phyloP scores from a whole-genome alignment of 345 rosid genomes.

The Murraya koenigii region DNA sequence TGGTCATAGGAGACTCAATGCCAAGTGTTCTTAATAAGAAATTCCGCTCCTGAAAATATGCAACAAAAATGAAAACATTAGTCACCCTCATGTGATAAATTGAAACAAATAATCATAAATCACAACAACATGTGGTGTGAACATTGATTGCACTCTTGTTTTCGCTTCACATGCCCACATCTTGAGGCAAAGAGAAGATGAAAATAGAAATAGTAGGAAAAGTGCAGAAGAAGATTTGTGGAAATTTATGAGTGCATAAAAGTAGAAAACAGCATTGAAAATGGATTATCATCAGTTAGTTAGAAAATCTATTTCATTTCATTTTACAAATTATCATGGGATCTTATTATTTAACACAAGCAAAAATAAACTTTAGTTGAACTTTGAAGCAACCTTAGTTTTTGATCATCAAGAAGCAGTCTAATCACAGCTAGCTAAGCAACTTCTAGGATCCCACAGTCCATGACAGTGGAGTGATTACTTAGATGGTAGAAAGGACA shows the following conservation, averaged over 20 bases:
- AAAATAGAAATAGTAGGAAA: not conserved
- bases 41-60: slow-evolving; percentile 74
- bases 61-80: not conserved
- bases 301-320: not conserved
- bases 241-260: not conserved
- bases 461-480: not conserved
- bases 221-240: not conserved
- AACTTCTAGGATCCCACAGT: not conserved
- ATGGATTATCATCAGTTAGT: not conserved
- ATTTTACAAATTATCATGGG: not conserved
- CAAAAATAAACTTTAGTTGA: slow-evolving; percentile 1
- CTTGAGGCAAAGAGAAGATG: not conserved
- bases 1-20: slow-evolving; percentile 70
- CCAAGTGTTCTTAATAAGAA: slow-evolving; percentile 91
- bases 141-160: not conserved
- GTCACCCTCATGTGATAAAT: slow-evolving; percentile 25
- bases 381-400: not conserved
- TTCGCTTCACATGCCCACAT: slow-evolving; percentile 3
- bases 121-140: not conserved
- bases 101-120: not conserved
- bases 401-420: not conserved
- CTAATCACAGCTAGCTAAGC: not conserved
- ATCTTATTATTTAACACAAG: not conserved
- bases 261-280: not conserved
- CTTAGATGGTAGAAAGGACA: not conserved